Conservation (phyloP, 208 protist species). For the Plasmodiophora brassicae region DNA sequence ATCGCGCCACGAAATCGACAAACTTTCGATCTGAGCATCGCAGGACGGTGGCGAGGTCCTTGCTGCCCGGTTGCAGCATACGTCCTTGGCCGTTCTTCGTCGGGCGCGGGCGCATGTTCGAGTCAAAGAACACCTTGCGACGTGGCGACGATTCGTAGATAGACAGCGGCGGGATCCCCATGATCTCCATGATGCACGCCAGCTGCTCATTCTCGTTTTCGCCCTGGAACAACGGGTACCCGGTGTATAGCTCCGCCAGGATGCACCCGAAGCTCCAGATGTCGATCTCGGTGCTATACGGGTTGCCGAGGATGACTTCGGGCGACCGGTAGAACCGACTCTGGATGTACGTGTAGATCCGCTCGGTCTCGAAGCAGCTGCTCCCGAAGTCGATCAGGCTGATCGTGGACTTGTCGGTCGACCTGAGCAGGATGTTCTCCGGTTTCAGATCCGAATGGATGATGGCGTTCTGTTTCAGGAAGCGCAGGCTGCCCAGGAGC, state of each 20-base stretch:
- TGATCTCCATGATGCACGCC: slow-evolving; percentile 50
- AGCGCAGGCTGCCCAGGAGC: slow-evolving; percentile 33
- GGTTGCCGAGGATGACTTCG: slow-evolving; percentile 61
- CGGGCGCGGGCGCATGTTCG: background rate
- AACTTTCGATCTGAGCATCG: slow-evolving; percentile 27
- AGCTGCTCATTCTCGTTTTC: slow-evolving; percentile 57
- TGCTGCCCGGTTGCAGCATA: background rate
- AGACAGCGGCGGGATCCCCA: slow-evolving; percentile 51
- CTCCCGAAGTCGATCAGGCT: slow-evolving; percentile 67
- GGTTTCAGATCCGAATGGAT: slow-evolving; percentile 65
- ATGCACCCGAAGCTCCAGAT: slow-evolving; percentile 66
- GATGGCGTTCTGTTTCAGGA: slow-evolving; percentile 41
- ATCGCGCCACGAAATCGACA: slow-evolving; percentile 34
- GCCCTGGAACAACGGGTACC: slow-evolving; percentile 58
- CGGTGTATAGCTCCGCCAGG: slow-evolving; percentile 54
- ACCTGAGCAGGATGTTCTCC: slow-evolving; percentile 59
- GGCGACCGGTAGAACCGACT: slow-evolving; percentile 63
- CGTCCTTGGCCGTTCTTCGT: slow-evolving; percentile 20
- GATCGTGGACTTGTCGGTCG: slow-evolving; percentile 31
- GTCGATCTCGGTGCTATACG: slow-evolving; percentile 61
- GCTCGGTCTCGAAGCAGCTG: slow-evolving; percentile 52
- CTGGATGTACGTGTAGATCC: slow-evolving; percentile 67
- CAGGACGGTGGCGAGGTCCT: background rate
- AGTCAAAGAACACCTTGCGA: slow-evolving; percentile 70
- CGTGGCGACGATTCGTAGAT: slow-evolving; percentile 61